Conservation (phyloP, 305 asterid genomes). For the Caryopteris hybrid region DNA sequence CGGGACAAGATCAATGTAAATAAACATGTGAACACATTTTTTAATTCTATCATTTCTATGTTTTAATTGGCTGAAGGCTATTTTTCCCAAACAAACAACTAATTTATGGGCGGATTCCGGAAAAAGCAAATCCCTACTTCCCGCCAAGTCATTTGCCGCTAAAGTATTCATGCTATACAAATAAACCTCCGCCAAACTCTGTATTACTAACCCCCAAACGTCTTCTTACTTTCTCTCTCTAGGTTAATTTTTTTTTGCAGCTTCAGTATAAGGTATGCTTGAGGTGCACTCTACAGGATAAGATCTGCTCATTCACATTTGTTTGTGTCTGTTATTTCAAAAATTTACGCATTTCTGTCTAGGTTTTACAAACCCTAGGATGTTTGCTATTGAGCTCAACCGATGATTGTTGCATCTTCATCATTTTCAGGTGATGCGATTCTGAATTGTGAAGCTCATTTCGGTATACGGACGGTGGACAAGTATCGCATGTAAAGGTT, state of each 20-base stretch:
- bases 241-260: background rate
- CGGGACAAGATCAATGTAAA: too few relatives aligned
- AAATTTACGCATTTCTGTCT: background rate
- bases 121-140: slow-evolving; percentile 34
- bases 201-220: background rate
- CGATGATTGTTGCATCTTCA: background rate
- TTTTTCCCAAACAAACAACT: background rate
- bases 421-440: background rate
- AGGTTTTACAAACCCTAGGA: background rate
- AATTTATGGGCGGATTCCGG: slow-evolving; percentile 13
- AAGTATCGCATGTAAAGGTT: background rate
- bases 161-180: background rate
- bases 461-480: background rate
- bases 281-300: background rate
- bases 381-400: slow-evolving; percentile 1
- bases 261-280: slow-evolving; percentile 11
- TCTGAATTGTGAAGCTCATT: background rate
- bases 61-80: background rate
- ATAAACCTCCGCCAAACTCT: slow-evolving; percentile 7
- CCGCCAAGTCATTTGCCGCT: slow-evolving; percentile 61
- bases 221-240: background rate
- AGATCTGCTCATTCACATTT: slow-evolving; percentile 10
- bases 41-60: background rate
- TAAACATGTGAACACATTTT: too few relatives aligned
- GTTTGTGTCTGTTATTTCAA: background rate